Evolutionary conservation across 768 basidiomycete genomes (phyloP).

Genomic region (Suillus plorans): DNA sequence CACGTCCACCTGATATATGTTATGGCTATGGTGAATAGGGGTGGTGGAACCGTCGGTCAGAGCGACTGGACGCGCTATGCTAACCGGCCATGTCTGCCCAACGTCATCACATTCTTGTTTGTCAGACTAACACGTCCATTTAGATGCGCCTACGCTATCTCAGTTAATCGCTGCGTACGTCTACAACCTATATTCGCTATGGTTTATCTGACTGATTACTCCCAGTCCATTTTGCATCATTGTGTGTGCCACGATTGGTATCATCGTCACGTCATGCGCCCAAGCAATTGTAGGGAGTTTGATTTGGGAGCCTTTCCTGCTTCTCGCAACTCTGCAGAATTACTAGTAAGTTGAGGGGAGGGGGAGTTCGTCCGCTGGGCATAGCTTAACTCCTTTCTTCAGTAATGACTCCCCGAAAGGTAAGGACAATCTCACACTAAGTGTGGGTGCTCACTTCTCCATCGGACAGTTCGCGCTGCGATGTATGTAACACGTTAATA

Average conservation of each 20-base stretch:
- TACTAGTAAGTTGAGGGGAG: constrained; percentile 11
- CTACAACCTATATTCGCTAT: not conserved
- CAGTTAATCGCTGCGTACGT: not conserved
- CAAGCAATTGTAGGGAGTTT: constrained; percentile 16
- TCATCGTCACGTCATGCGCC: constrained; percentile 13
- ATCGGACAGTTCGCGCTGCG: constrained; percentile 7
- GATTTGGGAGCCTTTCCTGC: constrained; percentile 19
- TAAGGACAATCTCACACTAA: not conserved
- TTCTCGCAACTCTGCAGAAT: constrained; percentile 20
- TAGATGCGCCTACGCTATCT: not conserved
- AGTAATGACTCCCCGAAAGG: constrained; percentile 10
- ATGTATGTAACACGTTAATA: constrained; percentile 6
- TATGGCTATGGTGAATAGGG: not conserved
- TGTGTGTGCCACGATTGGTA: constrained; percentile 16
- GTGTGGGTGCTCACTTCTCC: not conserved
- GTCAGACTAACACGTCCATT: not conserved
- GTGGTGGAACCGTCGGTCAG: not conserved
- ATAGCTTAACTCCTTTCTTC: not conserved
- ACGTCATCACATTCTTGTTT: not conserved
- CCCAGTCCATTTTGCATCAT: constrained; percentile 15
- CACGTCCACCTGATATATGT: not conserved
- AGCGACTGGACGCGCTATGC: constrained; percentile 1
- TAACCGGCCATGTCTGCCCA: not conserved
- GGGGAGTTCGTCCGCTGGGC: not conserved
- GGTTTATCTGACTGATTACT: constrained; percentile 9